phyloP scores from a whole-genome alignment of 139 green algal species.

The Astrephomene gubernaculifera region DNA sequence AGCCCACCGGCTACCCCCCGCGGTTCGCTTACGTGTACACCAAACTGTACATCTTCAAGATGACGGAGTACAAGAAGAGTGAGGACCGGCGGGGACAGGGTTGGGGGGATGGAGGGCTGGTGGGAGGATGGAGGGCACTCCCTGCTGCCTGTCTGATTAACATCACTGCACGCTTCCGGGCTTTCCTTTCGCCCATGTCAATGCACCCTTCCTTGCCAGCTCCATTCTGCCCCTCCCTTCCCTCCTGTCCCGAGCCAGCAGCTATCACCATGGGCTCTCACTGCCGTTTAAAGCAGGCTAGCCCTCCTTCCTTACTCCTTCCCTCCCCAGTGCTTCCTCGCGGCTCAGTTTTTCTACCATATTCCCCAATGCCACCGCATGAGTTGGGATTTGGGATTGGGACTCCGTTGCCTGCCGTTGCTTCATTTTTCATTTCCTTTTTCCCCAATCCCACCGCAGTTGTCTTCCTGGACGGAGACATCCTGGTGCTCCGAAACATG shows the following conservation, averaged over 20 bases:
- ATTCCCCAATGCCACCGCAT: background rate
- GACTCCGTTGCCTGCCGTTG: too few species aligned
- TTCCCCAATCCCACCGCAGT: constrained; percentile 65
- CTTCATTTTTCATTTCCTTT: too few species aligned
- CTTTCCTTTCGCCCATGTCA: background rate
- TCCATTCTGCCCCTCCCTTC: background rate
- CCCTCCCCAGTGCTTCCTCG: too few species aligned
- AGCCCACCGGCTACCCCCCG: constrained; percentile 53
- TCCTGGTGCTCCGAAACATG: constrained; percentile 69
- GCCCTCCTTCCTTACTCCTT: background rate
- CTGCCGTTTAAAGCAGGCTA: too few species aligned
- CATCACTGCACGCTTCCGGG: too few species aligned
- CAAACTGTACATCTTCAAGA: constrained; percentile 82
- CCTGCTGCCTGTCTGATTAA: too few species aligned
- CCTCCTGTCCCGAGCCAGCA: too few species aligned
- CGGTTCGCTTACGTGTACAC: constrained; percentile 85
- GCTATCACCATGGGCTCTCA: too few species aligned
- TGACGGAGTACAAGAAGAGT: constrained; percentile 74
- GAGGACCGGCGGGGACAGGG: background rate
- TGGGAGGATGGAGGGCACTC: too few species aligned
- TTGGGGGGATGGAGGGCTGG: background rate
- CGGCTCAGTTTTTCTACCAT: too few species aligned
- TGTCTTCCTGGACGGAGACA: constrained; percentile 84
- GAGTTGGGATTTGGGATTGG: too few species aligned
- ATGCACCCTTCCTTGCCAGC: background rate